Percentiles rank a stretch among this genome's conserved stretches.
Evolutionary conservation across 1,284 basidiomycete species (phyloP).

Genomic region (Ceratobasidium sp.): DNA sequence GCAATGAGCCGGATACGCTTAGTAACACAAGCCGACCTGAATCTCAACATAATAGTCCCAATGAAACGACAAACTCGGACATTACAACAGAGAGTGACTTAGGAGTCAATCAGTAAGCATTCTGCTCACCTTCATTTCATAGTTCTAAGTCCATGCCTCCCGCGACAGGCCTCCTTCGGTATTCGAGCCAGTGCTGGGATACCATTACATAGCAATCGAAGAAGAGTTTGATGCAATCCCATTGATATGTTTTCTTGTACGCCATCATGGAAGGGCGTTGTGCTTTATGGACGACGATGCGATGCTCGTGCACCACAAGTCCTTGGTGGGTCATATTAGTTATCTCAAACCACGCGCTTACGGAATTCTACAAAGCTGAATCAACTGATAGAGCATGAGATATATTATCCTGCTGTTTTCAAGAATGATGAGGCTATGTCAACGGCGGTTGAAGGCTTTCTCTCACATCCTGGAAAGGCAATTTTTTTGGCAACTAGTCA

Average conservation of each 20-base stretch:
- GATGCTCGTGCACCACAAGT: neutral
- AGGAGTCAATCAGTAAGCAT: no score
- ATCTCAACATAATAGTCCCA: no score
- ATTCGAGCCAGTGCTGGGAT: no score
- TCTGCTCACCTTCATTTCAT: no score
- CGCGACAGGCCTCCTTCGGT: no score
- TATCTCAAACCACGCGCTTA: no score
- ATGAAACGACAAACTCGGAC: no score
- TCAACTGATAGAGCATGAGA: neutral
- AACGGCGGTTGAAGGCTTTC: neutral
- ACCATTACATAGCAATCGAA: neutral
- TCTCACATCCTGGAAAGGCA: neutral
- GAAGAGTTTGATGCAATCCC: slow-evolving; percentile 11
- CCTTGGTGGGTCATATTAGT: neutral
- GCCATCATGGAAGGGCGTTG: no score
- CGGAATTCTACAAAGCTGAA: neutral
- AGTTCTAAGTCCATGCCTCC: no score
- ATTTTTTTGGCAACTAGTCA: neutral
- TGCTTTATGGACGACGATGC: no score
- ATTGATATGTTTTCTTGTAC: neutral
- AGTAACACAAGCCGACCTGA: neutral
- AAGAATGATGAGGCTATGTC: neutral
- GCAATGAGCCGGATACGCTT: neutral
- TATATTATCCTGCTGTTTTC: neutral
- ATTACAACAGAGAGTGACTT: no score